These are phyloP conservation scores for Planoprotostelium fungivorum DNA, from an alignment of 78 protist genomes.

Conservation along the genomic window DNA sequence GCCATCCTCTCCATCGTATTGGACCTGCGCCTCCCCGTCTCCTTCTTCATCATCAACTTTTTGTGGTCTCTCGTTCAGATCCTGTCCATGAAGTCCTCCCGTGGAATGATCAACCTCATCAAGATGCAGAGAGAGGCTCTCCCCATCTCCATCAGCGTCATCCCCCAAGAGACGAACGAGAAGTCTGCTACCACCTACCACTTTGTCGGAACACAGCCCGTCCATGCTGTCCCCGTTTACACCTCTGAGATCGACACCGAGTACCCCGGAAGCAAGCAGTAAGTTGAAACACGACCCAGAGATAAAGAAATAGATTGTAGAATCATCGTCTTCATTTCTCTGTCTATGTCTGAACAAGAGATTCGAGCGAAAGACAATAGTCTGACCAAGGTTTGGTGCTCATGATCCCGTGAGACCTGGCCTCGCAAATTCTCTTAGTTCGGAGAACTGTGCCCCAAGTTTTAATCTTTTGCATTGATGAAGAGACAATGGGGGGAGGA, in stretches of 20 bases:
- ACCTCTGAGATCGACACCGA: slow-evolving; percentile 2
- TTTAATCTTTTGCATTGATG: no score
- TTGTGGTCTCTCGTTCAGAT: neutral
- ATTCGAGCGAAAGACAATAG: no score
- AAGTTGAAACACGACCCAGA: no score
- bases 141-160: neutral
- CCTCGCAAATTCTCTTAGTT: no score
- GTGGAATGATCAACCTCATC: neutral
- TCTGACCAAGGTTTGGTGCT: no score
- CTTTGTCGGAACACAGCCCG: neutral
- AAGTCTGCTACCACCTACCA: neutral
- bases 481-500: no score
- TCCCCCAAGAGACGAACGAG: neutral
- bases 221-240: no score
- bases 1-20: neutral
- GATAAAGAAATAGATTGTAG: no score
- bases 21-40: neutral
- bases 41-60: neutral
- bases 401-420: no score
- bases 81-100: neutral
- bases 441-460: no score
- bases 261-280: neutral
- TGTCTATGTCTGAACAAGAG: no score
- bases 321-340: no score
- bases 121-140: neutral